Conservation (phyloP, 805 yeast species). For the Saturnispora sanitii region DNA sequence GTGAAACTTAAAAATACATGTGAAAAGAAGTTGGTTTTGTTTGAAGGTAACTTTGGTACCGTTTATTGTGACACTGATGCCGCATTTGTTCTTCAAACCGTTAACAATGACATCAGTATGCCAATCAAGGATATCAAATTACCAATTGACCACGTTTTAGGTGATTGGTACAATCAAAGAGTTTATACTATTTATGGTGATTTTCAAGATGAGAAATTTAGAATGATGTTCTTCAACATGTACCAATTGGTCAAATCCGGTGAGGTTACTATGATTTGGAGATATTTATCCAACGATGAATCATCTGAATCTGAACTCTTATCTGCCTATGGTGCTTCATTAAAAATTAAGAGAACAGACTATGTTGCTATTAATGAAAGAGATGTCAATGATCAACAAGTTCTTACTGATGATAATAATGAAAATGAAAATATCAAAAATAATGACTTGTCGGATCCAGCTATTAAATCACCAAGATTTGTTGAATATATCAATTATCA, state of each 20-base stretch:
- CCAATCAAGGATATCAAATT: constrained; percentile 16
- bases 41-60: constrained; percentile 32
- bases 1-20: constrained; percentile 25
- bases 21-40: constrained; percentile 15
- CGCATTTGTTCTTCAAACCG: constrained; percentile 67
- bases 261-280: constrained; percentile 64
- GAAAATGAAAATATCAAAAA: background rate
- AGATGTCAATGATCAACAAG: constrained; percentile 19
- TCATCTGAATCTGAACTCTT: constrained; percentile 24
- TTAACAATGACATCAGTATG: constrained; percentile 18
- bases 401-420: background rate
- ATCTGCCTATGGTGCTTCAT: constrained; percentile 58
- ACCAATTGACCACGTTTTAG: constrained; percentile 59
- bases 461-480: constrained; percentile 25
- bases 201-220: constrained; percentile 38
- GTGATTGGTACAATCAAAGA: constrained; percentile 29
- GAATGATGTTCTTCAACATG: constrained; percentile 47
- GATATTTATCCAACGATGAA: constrained; percentile 42
- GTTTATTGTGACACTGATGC: constrained; percentile 61
- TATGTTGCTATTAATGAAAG: constrained; percentile 58
- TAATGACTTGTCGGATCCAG: constrained; percentile 13
- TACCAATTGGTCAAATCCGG: constrained; percentile 49
- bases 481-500: constrained; percentile 34
- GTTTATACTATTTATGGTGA: constrained; percentile 58
- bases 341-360: constrained; percentile 57